Conservation (phyloP, 257 asterid species). For the Solanum lycopersicoides region DNA sequence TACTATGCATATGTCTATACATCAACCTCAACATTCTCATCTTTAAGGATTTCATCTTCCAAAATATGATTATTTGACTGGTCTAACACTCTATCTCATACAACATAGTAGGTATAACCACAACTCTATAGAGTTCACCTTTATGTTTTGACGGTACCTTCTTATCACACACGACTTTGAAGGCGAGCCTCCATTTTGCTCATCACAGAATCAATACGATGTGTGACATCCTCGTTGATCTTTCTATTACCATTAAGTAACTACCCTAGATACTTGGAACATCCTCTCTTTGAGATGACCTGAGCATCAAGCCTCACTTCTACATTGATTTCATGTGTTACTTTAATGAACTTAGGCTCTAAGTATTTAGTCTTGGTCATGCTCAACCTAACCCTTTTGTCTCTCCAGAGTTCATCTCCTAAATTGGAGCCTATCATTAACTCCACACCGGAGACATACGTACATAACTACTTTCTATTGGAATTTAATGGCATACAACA, state of each 20-base stretch:
- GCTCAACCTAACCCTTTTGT: neutral
- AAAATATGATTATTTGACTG: neutral
- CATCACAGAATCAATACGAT: neutral
- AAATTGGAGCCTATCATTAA: neutral
- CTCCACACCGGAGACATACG: neutral
- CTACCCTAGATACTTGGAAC: neutral
- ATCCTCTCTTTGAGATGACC: neutral
- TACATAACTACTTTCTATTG: neutral
- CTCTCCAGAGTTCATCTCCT: neutral
- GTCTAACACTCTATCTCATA: neutral
- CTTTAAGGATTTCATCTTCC: neutral
- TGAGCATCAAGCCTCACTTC: neutral
- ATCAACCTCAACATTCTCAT: neutral
- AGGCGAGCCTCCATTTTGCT: neutral
- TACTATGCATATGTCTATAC: neutral
- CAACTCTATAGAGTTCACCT: neutral
- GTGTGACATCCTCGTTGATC: neutral
- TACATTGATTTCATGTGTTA: no score
- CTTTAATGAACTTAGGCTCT: no score
- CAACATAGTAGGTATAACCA: neutral
- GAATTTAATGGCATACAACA: no score
- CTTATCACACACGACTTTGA: neutral
- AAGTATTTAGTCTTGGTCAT: neutral
- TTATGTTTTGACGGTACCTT: neutral
- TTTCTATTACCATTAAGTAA: neutral